Evolutionary conservation across 441 rosid species (phyloP).

Genomic region (Flueggea neowawraea): DNA sequence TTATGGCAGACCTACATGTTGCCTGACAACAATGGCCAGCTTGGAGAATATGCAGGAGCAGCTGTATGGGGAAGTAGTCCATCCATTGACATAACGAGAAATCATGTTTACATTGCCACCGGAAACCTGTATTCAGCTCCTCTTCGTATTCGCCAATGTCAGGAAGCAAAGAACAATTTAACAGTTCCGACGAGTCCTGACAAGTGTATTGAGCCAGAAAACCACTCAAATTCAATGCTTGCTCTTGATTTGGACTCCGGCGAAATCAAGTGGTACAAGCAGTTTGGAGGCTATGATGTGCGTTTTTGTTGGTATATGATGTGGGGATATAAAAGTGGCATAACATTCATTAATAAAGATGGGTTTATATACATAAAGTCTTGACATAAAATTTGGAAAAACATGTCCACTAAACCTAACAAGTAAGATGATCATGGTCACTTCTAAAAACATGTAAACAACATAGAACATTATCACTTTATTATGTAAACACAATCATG

Average conservation of each 20-base stretch:
- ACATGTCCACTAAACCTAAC: too few relatives aligned
- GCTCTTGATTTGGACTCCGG: slow-evolving; percentile 27
- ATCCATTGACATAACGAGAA: slow-evolving; percentile 23
- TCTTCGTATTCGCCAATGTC: slow-evolving; percentile 28
- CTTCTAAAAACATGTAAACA: too few relatives aligned
- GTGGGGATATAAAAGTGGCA: too few relatives aligned
- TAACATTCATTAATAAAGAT: too few relatives aligned
- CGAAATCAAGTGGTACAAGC: slow-evolving; percentile 22
- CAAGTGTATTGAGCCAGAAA: slow-evolving; percentile 32
- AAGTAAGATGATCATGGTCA: too few relatives aligned
- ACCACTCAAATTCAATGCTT: slow-evolving; percentile 30
- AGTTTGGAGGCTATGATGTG: too few relatives aligned
- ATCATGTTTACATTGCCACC: slow-evolving; percentile 37
- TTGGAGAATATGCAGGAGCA: slow-evolving; percentile 33
- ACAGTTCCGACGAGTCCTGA: slow-evolving; percentile 28
- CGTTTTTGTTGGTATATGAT: too few relatives aligned
- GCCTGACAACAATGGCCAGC: slow-evolving; percentile 29
- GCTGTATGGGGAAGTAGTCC: slow-evolving; percentile 49
- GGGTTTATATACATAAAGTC: too few relatives aligned
- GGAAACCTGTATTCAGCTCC: slow-evolving; percentile 46
- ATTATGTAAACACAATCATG: too few relatives aligned
- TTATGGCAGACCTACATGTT: slow-evolving; percentile 13
- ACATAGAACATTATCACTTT: too few relatives aligned
- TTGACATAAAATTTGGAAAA: too few relatives aligned
- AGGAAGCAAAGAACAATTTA: slow-evolving; percentile 31